Base-by-base conservation (phyloP, 2,329 filamentous ascomycete species). In the Pseudogymnoascus sp. region DNA sequence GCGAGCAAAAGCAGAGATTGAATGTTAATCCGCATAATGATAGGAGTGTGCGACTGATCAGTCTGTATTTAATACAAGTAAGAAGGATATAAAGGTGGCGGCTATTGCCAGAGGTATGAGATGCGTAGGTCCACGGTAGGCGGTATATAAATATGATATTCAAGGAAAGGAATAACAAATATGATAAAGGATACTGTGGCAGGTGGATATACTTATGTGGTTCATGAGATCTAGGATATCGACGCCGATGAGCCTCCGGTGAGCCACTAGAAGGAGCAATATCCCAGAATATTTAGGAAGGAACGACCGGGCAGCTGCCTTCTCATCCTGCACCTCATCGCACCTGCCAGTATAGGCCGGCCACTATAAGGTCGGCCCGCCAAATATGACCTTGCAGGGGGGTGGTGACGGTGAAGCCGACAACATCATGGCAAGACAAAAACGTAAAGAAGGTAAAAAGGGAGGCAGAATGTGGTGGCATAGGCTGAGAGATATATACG, bases 181-280 rank as follows among this genome's bases (percentile, higher is more conserved):
- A 13, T 45, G 13, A 39, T 45, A 7, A 25, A n/a, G 34, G 21
- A 45, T 45, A 61, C 11, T 45, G 34, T 31, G 39, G 60, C 34
- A 61, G 21, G 25, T 25, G 31, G n/a, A 61, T 25, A 39, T 61
- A 45, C 60, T 61, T 39, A 61, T 39, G 14, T 61, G 14, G 60
- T 39, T 19, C 16, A 34, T 57, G 51, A 36, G 51, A 21, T 19
- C 51, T 57, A 34, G 28, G 21, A 57, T 34, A 57, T 57, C 14
- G 51, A 34, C 28, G 28, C 28, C 23, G 14, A 31, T n/a, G 28
- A 57, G 51, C n/a, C 51, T 34, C 51, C 28, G 10, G 28, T 7
- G n/a, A 34, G 28, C 51, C 51, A 57, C 51, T 10, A 34, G 16
- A 34, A 57, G 16, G 19, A 14, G 51, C 16, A 28, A 57, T 16